Evolutionary conservation across 2,329 filamentous ascomycete species (phyloP), one percentile per base, ranked within the genome.

Genomic region (Alternaria burnsii): DNA sequence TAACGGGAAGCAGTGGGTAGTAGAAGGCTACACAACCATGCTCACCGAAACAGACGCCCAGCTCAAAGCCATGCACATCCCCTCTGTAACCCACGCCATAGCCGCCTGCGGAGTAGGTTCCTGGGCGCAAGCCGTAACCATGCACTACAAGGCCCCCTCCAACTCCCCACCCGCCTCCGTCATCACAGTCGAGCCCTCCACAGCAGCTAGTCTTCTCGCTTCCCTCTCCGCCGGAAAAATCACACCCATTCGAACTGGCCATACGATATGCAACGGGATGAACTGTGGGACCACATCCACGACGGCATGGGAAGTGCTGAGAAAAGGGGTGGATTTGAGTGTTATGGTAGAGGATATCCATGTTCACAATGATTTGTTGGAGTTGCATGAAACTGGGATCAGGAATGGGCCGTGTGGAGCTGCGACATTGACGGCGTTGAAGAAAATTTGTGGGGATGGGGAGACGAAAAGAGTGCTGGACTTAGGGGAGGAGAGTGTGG

Each of bases 11-110:
- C 47, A 86, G 76, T 93, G 89, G 88, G 90, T 94, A 22, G 89
- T 93, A 0, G 88, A 94, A 61, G 92, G 92, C 0, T 95, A 94
- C 69, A 83, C 82, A 5, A 93, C 91, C 0, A 89, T 94, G 85
- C 80, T 94, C 62, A 74, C 78, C 3, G 92, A 95, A 71, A 81
- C 87, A 0, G 89, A 93, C 51, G 73, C 81, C 20, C 90, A 94
- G 70, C 71, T 89, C 10, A 71, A 82, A 0, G 76, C 78, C 0
- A 65, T 79, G 0, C 61, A 55, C 1, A 73, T 78, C 0, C 65
- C 70, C 5, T 62, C 77, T 4, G 80, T 83, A 6, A 85, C 80
- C 0, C 78, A 87, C 10, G 83, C 88, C 30, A 75, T 94, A 14
- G 84, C 85, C 0, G 89, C 91, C 0, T 89, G 91, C 1, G 91